A percentile compares a stretch with the other conserved stretches of the same genome.
These are phyloP conservation scores for Diospyros kaki DNA, from an alignment of 148 eudicot genomes.

Conservation along the genomic window DNA sequence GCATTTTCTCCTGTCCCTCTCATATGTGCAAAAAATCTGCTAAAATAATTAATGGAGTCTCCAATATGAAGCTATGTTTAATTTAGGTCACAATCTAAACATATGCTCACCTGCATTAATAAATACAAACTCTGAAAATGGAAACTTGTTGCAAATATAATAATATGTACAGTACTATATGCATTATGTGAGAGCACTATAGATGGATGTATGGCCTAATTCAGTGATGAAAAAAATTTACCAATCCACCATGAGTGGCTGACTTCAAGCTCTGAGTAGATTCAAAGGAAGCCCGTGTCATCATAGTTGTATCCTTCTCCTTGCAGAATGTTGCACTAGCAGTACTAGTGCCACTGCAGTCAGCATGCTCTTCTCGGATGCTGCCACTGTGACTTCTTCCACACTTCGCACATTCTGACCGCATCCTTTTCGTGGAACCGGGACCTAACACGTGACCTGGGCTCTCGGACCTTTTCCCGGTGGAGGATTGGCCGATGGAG, in stretches of 20 bases:
- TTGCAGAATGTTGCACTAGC: constrained; percentile 41
- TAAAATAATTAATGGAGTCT: no score
- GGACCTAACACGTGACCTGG: constrained; percentile 18
- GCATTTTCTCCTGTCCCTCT: no score
- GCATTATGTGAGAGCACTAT: no score
- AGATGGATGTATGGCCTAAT: not conserved
- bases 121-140: no score
- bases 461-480: constrained; percentile 33
- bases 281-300: constrained; percentile 64
- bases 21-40: no score
- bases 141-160: no score
- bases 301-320: constrained; percentile 45
- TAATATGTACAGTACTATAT: no score
- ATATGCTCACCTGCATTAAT: no score
- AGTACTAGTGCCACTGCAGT: constrained; percentile 47
- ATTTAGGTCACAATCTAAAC: no score
- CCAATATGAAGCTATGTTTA: no score
- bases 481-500: constrained; percentile 38
- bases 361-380: constrained; percentile 10
- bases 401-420: constrained; percentile 32
- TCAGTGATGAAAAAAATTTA: constrained; percentile 14
- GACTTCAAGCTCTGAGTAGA: constrained; percentile 51
- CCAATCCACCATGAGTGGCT: constrained; percentile 60
- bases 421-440: constrained; percentile 32
- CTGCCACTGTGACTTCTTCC: constrained; percentile 4